These are phyloP conservation scores for Lagerstroemia speciosa DNA, from an alignment of 345 rosid species.

Conservation along the genomic window DNA sequence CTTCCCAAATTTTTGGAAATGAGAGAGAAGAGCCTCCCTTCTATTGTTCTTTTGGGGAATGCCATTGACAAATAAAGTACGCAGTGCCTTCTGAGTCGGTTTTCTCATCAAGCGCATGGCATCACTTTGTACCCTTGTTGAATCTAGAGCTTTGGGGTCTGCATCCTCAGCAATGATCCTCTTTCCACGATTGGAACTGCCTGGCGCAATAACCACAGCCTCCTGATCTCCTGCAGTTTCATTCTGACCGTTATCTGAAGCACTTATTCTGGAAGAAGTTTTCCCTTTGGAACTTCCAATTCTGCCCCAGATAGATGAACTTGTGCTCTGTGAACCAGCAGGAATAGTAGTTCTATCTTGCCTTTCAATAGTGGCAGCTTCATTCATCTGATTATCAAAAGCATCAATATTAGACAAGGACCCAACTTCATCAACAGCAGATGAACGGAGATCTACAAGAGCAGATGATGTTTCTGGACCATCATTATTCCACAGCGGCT, in stretches of 20 bases:
- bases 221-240: constrained; percentile 40
- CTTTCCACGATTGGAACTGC: constrained; percentile 42
- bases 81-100: constrained; percentile 70
- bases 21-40: constrained; percentile 77
- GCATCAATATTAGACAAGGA: constrained; percentile 39
- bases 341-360: constrained; percentile 22
- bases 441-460: constrained; percentile 38
- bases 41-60: constrained; percentile 74
- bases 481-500: constrained; percentile 82
- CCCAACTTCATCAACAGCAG: constrained; percentile 44
- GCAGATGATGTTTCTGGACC: constrained; percentile 60
- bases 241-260: constrained; percentile 40
- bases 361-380: constrained; percentile 31
- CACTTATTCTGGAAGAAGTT: constrained; percentile 31
- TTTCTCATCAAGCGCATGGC: constrained; percentile 33
- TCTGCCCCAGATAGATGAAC: constrained; percentile 70
- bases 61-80: constrained; percentile 78
- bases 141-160: constrained; percentile 28
- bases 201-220: constrained; percentile 24
- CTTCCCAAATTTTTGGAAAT: constrained; percentile 87
- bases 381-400: constrained; percentile 26
- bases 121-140: constrained; percentile 38
- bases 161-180: constrained; percentile 28
- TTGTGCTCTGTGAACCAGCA: constrained; percentile 34
- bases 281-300: constrained; percentile 52